A percentile compares a stretch with the other conserved stretches of the same genome.
phyloP scores from a whole-genome alignment of 345 rosid genomes.

The Syzygium oleosum region DNA sequence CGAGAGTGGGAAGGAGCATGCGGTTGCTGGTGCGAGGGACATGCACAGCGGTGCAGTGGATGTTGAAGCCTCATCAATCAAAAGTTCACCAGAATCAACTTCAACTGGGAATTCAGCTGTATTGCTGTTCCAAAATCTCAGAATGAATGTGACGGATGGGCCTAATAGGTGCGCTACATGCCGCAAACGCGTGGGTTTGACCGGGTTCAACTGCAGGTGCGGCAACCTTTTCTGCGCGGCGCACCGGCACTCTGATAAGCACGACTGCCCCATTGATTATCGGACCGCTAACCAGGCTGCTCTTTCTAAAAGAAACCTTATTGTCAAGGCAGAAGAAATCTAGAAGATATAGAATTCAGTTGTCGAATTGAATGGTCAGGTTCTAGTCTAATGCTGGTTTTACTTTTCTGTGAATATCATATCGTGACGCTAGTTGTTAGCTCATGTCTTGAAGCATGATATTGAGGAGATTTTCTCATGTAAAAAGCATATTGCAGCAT shows the following conservation, averaged over 20 bases:
- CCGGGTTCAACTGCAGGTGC: slow-evolving; percentile 27
- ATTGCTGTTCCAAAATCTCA: not conserved
- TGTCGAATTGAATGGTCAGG: not conserved
- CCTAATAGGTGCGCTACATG: slow-evolving; percentile 14
- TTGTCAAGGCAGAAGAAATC: slow-evolving; percentile 20
- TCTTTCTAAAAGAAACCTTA: slow-evolving; percentile 18
- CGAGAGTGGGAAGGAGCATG: not conserved
- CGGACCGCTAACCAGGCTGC: slow-evolving; percentile 12
- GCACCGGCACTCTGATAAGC: slow-evolving; percentile 26
- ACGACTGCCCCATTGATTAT: slow-evolving; percentile 18
- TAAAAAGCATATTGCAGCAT: not conserved
- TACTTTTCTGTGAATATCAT: not conserved
- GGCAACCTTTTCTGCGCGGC: slow-evolving; percentile 14
- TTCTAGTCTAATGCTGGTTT: not conserved
- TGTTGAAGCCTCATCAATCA: not conserved
- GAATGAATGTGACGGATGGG: not conserved
- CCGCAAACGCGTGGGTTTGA: slow-evolving; percentile 23
- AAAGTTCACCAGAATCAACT: not conserved
- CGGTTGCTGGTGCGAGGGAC: not conserved
- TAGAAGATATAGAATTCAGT: not conserved
- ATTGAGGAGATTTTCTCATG: not conserved
- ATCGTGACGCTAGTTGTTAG: not conserved
- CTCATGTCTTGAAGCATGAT: not conserved
- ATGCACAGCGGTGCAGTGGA: not conserved
- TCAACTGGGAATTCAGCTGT: not conserved